These are phyloP conservation scores for Hypoxylon sp. DNA, from an alignment of 2,329 filamentous ascomycete genomes.

Conservation along the genomic window DNA sequence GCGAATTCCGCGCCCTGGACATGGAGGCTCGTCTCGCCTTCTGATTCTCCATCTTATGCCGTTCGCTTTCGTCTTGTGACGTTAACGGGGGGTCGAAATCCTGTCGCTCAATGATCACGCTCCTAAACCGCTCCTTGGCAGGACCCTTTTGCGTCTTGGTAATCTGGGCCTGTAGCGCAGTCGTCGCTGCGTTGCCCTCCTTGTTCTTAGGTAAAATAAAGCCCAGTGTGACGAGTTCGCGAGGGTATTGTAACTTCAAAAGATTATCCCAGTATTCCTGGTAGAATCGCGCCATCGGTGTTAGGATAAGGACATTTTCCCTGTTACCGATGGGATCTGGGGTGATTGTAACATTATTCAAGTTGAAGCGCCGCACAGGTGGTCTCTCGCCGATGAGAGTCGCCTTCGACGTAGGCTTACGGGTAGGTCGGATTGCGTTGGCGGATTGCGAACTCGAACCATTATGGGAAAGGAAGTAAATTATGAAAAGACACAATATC, in stretches of 20 bases:
- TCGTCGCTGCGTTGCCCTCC: slow-evolving; percentile 89
- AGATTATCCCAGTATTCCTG: slow-evolving; percentile 97
- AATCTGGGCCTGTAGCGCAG: slow-evolving; percentile 86
- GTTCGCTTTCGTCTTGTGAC: slow-evolving; percentile 88
- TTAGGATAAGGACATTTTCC: slow-evolving; percentile 91
- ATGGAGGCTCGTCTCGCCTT: slow-evolving; percentile 89
- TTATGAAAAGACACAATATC: slow-evolving; percentile 55
- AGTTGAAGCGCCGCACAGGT: slow-evolving; percentile 91
- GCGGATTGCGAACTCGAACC: slow-evolving; percentile 47
- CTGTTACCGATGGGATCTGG: slow-evolving; percentile 80
- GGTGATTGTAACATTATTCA: slow-evolving; percentile 94
- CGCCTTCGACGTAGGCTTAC: slow-evolving; percentile 70
- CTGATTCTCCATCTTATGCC: slow-evolving; percentile 93
- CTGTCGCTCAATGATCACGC: slow-evolving; percentile 93
- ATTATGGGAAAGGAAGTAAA: slow-evolving; percentile 53
- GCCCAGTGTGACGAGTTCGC: slow-evolving; percentile 92
- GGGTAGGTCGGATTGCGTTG: slow-evolving; percentile 67
- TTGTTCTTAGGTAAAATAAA: slow-evolving; percentile 97
- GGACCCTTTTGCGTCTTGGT: slow-evolving; percentile 87
- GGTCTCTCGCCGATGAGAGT: slow-evolving; percentile 75
- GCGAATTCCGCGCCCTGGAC: slow-evolving; percentile 92
- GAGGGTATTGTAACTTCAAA: slow-evolving; percentile 85
- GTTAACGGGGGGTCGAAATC: slow-evolving; percentile 88
- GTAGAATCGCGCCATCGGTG: slow-evolving; percentile 94
- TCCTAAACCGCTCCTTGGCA: slow-evolving; percentile 87